These are phyloP conservation scores for Colletotrichum limetticola DNA, from an alignment of 2,329 filamentous ascomycete species.

Conservation along the genomic window DNA sequence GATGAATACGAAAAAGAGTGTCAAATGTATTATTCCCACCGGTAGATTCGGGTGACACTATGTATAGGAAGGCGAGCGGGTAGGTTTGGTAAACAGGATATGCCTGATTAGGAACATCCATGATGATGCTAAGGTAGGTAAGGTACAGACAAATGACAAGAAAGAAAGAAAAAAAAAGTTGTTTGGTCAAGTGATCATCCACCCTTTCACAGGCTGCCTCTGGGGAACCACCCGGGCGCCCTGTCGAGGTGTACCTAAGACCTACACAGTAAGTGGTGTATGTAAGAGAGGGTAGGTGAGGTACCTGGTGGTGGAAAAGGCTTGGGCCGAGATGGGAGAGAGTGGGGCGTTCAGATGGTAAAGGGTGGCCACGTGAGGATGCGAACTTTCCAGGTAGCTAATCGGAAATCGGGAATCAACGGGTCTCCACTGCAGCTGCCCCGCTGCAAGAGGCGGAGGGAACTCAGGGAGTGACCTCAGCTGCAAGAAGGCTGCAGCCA, in stretches of 20 bases:
- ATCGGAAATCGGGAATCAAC: constrained; percentile 34
- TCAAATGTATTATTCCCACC: not conserved
- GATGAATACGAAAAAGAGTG: constrained; percentile 1
- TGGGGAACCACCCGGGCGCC: not conserved
- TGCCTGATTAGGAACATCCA: too few relatives aligned
- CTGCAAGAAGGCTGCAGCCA: constrained; percentile 36
- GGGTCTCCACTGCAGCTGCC: constrained; percentile 32
- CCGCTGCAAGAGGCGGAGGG: constrained; percentile 31
- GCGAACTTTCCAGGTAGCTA: constrained; percentile 35
- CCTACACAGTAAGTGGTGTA: too few relatives aligned
- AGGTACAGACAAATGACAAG: not conserved
- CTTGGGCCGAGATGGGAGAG: constrained; percentile 15
- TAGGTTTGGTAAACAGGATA: too few relatives aligned
- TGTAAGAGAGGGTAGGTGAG: not conserved
- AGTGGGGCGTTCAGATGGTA: constrained; percentile 32
- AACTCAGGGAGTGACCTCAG: constrained; percentile 32
- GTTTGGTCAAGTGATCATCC: constrained; percentile 30
- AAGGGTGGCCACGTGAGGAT: constrained; percentile 35
- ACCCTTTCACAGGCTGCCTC: constrained; percentile 32
- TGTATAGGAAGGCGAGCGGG: not conserved
- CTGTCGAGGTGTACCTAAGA: too few relatives aligned
- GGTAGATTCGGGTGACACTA: constrained; percentile 9
- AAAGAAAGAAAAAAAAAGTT: not conserved
- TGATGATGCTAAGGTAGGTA: too few relatives aligned
- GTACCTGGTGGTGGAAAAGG: constrained; percentile 12